Evolutionary conservation across 2,329 filamentous ascomycete species (phyloP).

Genomic region (Cercospora sp.): DNA sequence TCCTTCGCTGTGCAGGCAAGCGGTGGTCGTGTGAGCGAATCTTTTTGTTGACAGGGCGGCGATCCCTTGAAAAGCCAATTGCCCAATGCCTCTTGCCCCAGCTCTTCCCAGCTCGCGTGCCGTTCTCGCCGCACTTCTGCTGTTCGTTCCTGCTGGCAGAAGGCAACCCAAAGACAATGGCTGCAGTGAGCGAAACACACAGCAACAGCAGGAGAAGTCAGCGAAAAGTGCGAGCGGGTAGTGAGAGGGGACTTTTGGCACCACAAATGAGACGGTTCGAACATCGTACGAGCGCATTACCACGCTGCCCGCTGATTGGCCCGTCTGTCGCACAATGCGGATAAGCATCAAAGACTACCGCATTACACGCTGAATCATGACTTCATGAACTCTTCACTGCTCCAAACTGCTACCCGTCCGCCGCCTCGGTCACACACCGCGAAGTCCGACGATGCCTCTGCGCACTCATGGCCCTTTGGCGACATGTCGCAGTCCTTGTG

Average conservation of each 20-base stretch:
- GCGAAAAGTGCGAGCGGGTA: not conserved
- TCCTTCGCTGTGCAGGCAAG: not conserved
- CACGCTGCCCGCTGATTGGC: not conserved
- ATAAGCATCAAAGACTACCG: not conserved
- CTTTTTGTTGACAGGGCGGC: not conserved
- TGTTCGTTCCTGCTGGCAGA: not conserved
- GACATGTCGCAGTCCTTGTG: not conserved
- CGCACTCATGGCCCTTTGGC: not conserved
- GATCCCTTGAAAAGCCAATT: not conserved
- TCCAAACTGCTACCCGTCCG: not conserved
- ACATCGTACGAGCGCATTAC: not conserved
- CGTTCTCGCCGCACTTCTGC: not conserved
- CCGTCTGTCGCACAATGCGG: not conserved
- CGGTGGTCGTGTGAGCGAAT: not conserved
- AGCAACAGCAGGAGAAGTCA: not conserved
- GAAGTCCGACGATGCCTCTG: not conserved
- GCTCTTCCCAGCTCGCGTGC: constrained; percentile 1
- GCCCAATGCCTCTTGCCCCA: constrained; percentile 1
- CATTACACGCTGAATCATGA: not conserved
- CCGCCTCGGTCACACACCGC: not conserved
- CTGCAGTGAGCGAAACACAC: not conserved
- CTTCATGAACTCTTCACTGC: not conserved
- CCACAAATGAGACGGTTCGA: not conserved
- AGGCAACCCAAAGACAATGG: not conserved
- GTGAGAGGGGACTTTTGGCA: not conserved